These are phyloP conservation scores for Metarhizium guizhouense DNA, from an alignment of 2,329 filamentous ascomycete species.

Conservation along the genomic window DNA sequence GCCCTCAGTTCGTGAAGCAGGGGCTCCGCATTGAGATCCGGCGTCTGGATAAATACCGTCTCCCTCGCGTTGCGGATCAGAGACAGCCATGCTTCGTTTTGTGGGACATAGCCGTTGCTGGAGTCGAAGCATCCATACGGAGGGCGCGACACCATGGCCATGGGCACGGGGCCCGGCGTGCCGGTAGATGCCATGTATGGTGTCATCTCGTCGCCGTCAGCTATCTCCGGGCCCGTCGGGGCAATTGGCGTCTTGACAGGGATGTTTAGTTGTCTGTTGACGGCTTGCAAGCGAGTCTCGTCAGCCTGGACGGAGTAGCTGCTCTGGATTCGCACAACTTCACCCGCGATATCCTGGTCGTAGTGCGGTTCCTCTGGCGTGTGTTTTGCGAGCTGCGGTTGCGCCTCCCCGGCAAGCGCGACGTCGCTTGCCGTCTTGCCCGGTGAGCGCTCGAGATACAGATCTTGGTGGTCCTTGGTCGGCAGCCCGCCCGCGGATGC, in stretches of 20 bases:
- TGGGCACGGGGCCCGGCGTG: constrained; percentile 50
- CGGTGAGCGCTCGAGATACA: neutral
- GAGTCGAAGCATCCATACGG: constrained; percentile 59
- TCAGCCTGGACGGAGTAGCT: constrained; percentile 37
- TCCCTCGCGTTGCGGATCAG: constrained; percentile 54
- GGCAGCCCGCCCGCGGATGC: neutral
- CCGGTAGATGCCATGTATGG: constrained; percentile 44
- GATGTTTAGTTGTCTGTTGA: constrained; percentile 59
- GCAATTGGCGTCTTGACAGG: constrained; percentile 41
- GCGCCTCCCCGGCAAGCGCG: neutral
- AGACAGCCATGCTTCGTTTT: constrained; percentile 68
- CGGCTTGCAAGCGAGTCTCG: constrained; percentile 48
- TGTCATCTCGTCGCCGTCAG: constrained; percentile 48
- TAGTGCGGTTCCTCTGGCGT: constrained; percentile 53
- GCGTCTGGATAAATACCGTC: constrained; percentile 69
- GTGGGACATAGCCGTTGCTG: constrained; percentile 52
- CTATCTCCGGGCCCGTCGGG: constrained; percentile 44
- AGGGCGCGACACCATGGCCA: constrained; percentile 61
- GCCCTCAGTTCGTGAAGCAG: constrained; percentile 53
- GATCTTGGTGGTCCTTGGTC: neutral
- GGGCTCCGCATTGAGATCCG: constrained; percentile 64
- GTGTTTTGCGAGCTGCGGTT: constrained; percentile 39
- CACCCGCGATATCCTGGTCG: constrained; percentile 49
- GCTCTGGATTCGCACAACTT: constrained; percentile 53
- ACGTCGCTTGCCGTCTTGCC: neutral